A percentile compares a stretch with the other conserved stretches of the same genome.
Evolutionary conservation across 2,329 filamentous ascomycete genomes (phyloP).

Genomic region (Arthrobotrys musiformis): DNA sequence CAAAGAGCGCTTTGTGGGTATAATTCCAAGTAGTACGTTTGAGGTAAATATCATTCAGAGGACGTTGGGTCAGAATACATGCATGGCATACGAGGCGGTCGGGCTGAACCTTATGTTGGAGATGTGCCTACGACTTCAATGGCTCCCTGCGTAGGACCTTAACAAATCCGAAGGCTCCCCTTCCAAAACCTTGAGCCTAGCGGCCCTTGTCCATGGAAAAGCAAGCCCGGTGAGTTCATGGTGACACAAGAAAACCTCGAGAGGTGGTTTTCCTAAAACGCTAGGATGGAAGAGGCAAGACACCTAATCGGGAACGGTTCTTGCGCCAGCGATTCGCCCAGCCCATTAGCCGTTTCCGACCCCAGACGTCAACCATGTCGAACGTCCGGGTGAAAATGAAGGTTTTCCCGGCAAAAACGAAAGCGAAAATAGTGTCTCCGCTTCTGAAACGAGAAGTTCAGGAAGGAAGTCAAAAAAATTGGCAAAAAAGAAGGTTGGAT

Average conservation of each 20-base stretch:
- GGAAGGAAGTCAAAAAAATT: background rate
- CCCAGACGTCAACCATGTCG: background rate
- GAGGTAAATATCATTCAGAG: background rate
- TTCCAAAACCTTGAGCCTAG: too few relatives aligned
- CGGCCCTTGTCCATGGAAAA: background rate
- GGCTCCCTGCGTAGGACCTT: too few relatives aligned
- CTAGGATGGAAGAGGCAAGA: conserved; percentile 1
- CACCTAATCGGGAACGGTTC: background rate
- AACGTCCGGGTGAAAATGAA: background rate
- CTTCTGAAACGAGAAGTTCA: too few relatives aligned
- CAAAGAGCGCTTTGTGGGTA: too few relatives aligned
- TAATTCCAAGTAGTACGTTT: background rate
- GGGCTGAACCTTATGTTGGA: background rate
- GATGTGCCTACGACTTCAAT: too few relatives aligned
- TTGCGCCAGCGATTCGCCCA: background rate
- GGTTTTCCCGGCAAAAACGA: background rate
- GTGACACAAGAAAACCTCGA: background rate
- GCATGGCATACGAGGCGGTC: background rate
- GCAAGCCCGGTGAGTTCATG: too few relatives aligned
- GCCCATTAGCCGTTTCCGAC: background rate
- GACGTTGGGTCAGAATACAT: background rate
- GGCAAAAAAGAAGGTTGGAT: conserved; percentile 25
- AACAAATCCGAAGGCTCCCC: too few relatives aligned
- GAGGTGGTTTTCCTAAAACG: background rate
- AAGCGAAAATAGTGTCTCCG: background rate